These are phyloP conservation scores for Mortierella sp. DNA, from an alignment of 371 early-diverging fungal species.

Conservation along the genomic window DNA sequence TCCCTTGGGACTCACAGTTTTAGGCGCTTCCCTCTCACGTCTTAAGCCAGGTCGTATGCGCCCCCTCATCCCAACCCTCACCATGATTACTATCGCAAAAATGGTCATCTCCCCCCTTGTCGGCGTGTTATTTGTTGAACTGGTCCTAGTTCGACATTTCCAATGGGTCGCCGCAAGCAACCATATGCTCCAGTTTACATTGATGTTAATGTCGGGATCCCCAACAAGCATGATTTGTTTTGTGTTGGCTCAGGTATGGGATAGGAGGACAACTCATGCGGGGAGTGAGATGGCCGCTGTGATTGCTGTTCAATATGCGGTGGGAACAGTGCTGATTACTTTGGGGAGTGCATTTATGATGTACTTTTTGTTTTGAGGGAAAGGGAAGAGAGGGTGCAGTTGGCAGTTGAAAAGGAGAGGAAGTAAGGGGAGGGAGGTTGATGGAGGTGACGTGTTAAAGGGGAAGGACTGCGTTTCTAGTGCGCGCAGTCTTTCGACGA, in stretches of 20 bases:
- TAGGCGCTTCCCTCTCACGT: conserved; percentile 70
- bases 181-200: conserved; percentile 66
- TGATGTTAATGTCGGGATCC: conserved; percentile 63
- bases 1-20: conserved; percentile 65
- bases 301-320: conserved; percentile 58
- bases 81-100: conserved; percentile 56
- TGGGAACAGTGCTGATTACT: conserved; percentile 41
- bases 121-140: conserved; percentile 58
- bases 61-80: conserved; percentile 42
- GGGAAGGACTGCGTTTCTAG: too few relatives aligned
- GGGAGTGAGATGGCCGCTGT: conserved; percentile 58
- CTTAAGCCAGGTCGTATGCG: conserved; percentile 59
- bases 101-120: conserved; percentile 62
- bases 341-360: conserved; percentile 48
- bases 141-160: conserved; percentile 29
- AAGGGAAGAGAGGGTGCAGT: background rate
- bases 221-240: conserved; percentile 60
- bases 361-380: conserved; percentile 49
- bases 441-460: too few relatives aligned
- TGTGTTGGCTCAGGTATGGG: conserved; percentile 60
- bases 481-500: too few relatives aligned
- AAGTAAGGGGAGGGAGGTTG: background rate
- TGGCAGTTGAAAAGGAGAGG: background rate
- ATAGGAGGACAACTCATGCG: conserved; percentile 47
- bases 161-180: conserved; percentile 58